Percentiles rank a stretch among this genome's conserved stretches.
phyloP scores from a whole-genome alignment of 768 basidiomycete species.

The Polyporus arcularius region DNA sequence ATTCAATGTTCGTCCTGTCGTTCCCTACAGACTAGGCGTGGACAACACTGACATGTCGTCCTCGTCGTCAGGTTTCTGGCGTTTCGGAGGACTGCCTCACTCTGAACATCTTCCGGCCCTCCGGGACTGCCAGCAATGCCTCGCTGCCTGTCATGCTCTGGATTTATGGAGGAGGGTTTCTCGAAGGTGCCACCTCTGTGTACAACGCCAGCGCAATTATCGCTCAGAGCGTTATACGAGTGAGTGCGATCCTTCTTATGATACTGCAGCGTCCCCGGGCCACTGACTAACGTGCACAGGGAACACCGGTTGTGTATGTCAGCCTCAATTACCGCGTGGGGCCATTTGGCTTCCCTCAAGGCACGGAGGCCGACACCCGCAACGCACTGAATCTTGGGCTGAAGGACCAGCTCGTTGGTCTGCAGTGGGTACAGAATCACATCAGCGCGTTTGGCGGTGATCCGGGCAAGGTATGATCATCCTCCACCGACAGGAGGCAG shows the following conservation, averaged over 20 bases:
- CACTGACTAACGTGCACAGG: background rate
- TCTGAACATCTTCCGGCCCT: constrained; percentile 44
- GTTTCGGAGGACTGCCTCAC: constrained; percentile 50
- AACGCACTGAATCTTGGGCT: constrained; percentile 58
- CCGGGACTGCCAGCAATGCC: constrained; percentile 18
- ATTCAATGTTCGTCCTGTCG: constrained; percentile 29
- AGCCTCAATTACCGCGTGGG: constrained; percentile 53
- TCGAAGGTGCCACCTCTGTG: too few species aligned
- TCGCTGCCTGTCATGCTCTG: constrained; percentile 45
- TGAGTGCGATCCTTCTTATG: background rate
- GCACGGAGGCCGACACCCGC: constrained; percentile 39
- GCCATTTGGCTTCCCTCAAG: constrained; percentile 49
- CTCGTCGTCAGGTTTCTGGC: background rate
- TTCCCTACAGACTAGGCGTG: background rate
- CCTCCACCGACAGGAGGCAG: too few species aligned
- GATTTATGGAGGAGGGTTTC: constrained; percentile 45
- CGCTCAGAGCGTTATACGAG: background rate
- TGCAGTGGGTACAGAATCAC: constrained; percentile 68
- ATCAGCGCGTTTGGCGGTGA: constrained; percentile 67
- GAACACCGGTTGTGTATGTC: constrained; percentile 42
- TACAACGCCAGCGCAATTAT: background rate
- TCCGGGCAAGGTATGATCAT: constrained; percentile 28
- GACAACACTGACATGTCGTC: constrained; percentile 21
- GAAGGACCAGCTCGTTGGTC: constrained; percentile 74
- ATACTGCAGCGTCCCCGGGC: too few species aligned